Base-by-base conservation (phyloP, 352 stramenopile genomes). In the Pythium chondricola region DNA sequence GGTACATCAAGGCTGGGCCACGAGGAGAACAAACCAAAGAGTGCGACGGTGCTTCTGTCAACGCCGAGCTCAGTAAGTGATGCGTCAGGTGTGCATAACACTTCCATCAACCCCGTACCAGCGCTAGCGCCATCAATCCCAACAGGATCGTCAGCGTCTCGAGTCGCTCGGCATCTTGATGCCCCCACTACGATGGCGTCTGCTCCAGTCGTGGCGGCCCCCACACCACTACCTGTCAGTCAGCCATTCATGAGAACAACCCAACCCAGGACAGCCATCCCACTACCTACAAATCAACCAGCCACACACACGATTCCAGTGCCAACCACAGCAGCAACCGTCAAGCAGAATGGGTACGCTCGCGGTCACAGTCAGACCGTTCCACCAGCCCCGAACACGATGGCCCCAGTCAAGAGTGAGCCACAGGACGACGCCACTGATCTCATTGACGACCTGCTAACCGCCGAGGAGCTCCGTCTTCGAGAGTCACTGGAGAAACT, bases 401-500 rank as follows among this genome's bases (percentile, higher is more conserved):
- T 49, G 4, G 17, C 17, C 10, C 5, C 35, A 24, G 21, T 21
- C 20, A 58, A 56, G 17, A 33, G 32, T 16, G 56, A 56, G 29
- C 56, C 49, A 3, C 44, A 56, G 30, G 37, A 58, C 1, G 17
- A 43, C 11, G 10, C 32, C 0, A 64, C 75, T 18, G 55, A 73
- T 26, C 6, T 65, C 35, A 56, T 71, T 8, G 56, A 71, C 21
- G 65, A 62, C 11, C 38, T 68, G n/a, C 51, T 65, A 2, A 58
- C 52, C 2, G 70, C 53, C 6, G 70, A 81, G 56, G 72, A 87
- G 42, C 29, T 56, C 6, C 51, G 54, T 7, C 40, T 87, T 20
- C 65, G 67, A n/a, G 52, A 76, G 53, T 87, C 72, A 32, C 64
- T 83, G 10, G 72, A 81, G 18, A 75, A 75, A 31, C 69, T 84